A percentile compares a stretch with the other conserved stretches of the same genome.
phyloP scores from a whole-genome alignment of 441 rosid species.

The Bruguiera hainesii region DNA sequence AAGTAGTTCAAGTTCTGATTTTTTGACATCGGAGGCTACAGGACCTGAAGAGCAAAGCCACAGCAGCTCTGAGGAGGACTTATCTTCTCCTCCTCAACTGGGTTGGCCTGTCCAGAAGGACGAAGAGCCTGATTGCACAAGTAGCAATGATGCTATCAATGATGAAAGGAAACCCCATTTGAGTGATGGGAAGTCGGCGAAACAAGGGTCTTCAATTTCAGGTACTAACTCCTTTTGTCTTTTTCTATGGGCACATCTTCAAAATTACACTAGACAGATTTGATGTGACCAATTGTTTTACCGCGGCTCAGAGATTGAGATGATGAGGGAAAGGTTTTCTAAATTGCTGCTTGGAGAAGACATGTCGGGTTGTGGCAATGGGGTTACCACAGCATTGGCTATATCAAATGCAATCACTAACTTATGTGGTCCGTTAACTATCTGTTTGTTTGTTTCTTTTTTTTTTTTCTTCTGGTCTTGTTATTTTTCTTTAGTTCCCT shows the following conservation, averaged over 20 bases:
- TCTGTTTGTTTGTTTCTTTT: background rate
- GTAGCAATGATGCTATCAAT: conserved; percentile 25
- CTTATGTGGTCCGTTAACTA: conserved; percentile 68
- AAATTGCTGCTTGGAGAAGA: conserved; percentile 95
- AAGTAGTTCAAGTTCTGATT: conserved; percentile 76
- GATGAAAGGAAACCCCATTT: conserved; percentile 39
- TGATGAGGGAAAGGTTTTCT: conserved; percentile 97
- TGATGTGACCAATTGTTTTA: conserved; percentile 12
- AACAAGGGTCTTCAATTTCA: conserved; percentile 51
- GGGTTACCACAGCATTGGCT: conserved; percentile 88
- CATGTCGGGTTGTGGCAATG: conserved; percentile 98
- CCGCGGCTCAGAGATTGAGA: conserved; percentile 58
- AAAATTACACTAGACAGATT: conserved; percentile 14
- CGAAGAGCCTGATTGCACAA: conserved; percentile 35
- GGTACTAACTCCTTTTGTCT: conserved; percentile 35
- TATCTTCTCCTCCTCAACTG: conserved; percentile 54
- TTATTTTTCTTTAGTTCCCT: conserved; percentile 10
- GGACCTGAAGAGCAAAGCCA: conserved; percentile 61
- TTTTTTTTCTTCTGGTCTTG: background rate
- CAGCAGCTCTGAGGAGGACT: conserved; percentile 54
- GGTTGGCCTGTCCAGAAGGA: conserved; percentile 50
- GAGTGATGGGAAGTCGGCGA: conserved; percentile 36
- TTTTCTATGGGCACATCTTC: background rate
- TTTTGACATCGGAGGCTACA: conserved; percentile 57
- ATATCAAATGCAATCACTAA: conserved; percentile 95